Evolutionary conservation across 768 basidiomycete species (phyloP).

Genomic region (Pulveroboletus sp.): DNA sequence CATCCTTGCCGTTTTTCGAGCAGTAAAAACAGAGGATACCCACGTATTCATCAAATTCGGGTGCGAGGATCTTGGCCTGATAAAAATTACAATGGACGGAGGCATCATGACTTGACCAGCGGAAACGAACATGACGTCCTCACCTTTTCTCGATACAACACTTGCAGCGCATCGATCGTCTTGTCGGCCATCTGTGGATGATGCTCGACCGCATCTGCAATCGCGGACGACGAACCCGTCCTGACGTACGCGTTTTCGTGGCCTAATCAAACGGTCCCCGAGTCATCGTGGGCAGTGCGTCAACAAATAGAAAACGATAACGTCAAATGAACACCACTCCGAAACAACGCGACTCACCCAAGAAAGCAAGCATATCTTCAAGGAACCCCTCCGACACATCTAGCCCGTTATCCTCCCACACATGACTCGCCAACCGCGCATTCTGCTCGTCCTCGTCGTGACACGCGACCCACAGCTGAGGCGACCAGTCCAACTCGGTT

Average conservation of each 20-base stretch:
- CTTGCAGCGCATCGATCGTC: constrained; percentile 53
- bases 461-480: constrained; percentile 80
- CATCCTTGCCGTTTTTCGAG: background rate
- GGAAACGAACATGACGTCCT: too few relatives aligned
- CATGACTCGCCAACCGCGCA: constrained; percentile 65
- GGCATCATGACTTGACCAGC: background rate
- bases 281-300: background rate
- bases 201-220: constrained; percentile 71
- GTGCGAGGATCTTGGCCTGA: constrained; percentile 79
- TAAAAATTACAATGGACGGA: background rate
- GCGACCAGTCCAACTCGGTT: constrained; percentile 91
- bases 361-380: constrained; percentile 51
- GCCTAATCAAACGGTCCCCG: constrained; percentile 36
- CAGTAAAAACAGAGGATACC: constrained; percentile 22
- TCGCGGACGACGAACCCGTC: constrained; percentile 59
- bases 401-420: constrained; percentile 96
- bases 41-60: constrained; percentile 92
- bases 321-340: too few relatives aligned
- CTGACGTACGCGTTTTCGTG: constrained; percentile 82
- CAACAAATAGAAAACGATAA: background rate
- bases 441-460: constrained; percentile 93
- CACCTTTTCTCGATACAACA: constrained; percentile 82
- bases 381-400: constrained; percentile 71
- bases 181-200: constrained; percentile 54
- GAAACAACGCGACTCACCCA: constrained; percentile 47